Evolutionary conservation across 2,329 filamentous ascomycete species (phyloP).

Genomic region (Talaromyces sp.): DNA sequence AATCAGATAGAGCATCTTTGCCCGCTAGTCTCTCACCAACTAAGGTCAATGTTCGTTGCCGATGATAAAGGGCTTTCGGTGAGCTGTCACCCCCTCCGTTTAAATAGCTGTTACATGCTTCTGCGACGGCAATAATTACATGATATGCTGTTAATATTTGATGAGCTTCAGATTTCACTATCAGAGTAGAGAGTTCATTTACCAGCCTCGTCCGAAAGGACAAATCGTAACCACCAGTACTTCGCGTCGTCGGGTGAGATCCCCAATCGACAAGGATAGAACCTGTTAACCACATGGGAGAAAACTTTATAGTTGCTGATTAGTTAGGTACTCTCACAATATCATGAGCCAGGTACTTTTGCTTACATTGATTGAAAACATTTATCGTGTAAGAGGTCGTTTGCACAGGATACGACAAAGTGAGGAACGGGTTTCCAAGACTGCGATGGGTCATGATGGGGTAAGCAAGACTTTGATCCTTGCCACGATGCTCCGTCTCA

Average conservation of each 20-base stretch:
- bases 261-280: slow-evolving; percentile 13
- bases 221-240: slow-evolving; percentile 12
- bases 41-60: slow-evolving; percentile 7
- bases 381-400: not conserved
- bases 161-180: not conserved
- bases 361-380: slow-evolving; percentile 12
- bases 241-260: slow-evolving; percentile 13
- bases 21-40: slow-evolving; percentile 4
- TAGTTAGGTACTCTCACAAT: not conserved
- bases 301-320: slow-evolving; percentile 3
- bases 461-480: not conserved
- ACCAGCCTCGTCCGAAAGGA: slow-evolving; percentile 16
- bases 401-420: slow-evolving; percentile 8
- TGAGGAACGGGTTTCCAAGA: slow-evolving; percentile 9
- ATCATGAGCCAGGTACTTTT: not conserved
- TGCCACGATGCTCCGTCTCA: not conserved
- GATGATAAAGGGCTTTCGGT: slow-evolving; percentile 10
- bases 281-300: not conserved
- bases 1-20: slow-evolving; percentile 13
- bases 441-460: not conserved
- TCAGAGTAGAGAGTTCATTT: not conserved
- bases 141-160: slow-evolving; percentile 6
- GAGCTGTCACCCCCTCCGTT: not conserved
- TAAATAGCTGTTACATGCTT: slow-evolving; percentile 10
- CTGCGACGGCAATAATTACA: slow-evolving; percentile 7